A percentile compares a stretch with the other conserved stretches of the same genome.
These are phyloP conservation scores for Epichloe bromicola DNA, from an alignment of 2,329 filamentous ascomycete genomes.

Conservation along the genomic window DNA sequence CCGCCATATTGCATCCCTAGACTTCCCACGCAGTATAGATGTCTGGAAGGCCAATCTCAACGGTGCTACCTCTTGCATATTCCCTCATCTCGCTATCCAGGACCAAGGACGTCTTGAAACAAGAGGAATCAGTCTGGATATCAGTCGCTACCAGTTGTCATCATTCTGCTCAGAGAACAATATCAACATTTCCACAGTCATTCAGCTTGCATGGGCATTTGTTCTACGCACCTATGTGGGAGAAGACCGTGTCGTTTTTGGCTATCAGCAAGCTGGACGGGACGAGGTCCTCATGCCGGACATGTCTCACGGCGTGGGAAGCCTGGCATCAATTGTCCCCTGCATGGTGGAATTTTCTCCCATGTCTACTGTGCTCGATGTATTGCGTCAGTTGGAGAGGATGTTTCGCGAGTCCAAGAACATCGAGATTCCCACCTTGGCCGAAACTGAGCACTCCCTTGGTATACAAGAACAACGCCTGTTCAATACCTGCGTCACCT, in stretches of 20 bases:
- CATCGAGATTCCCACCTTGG: slow-evolving; percentile 32
- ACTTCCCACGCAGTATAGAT: slow-evolving; percentile 23
- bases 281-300: slow-evolving; percentile 29
- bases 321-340: slow-evolving; percentile 28
- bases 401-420: slow-evolving; percentile 9
- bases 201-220: slow-evolving; percentile 48
- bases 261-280: slow-evolving; percentile 33
- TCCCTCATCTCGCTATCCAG: slow-evolving; percentile 26
- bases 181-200: slow-evolving; percentile 34
- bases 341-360: slow-evolving; percentile 22
- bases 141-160: slow-evolving; percentile 26
- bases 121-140: slow-evolving; percentile 26
- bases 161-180: slow-evolving; percentile 27
- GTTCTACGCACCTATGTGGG: slow-evolving; percentile 42
- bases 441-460: slow-evolving; percentile 34
- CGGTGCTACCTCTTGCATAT: slow-evolving; percentile 28
- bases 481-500: slow-evolving; percentile 39
- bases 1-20: slow-evolving; percentile 15
- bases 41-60: slow-evolving; percentile 32
- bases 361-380: slow-evolving; percentile 18
- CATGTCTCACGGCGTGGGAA: slow-evolving; percentile 30
- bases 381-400: slow-evolving; percentile 21
- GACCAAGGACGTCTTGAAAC: slow-evolving; percentile 18
- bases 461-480: slow-evolving; percentile 27
- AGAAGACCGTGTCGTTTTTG: slow-evolving; percentile 40